Base-by-base conservation (phyloP, 805 yeast genomes). In the Saccharomycopsis oosterbeekiorum region DNA sequence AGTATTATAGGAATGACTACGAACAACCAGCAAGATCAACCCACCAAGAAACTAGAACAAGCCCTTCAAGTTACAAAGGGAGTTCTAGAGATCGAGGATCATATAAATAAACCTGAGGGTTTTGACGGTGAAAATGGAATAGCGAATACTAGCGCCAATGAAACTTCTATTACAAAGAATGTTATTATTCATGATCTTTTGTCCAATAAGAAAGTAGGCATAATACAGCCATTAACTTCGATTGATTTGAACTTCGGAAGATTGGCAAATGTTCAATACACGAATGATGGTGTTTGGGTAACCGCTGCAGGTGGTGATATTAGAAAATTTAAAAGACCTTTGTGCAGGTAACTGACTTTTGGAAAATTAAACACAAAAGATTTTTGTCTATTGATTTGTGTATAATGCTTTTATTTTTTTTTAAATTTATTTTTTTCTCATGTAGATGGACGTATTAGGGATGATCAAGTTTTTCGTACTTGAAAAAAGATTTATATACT, bases 231-330 rank as follows among this genome's bases (percentile, higher is more conserved):
- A 0, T 67, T 75, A 47, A 69, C 74, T 15, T 71, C 68, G 36
- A 69, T 72, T 55, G 68, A 74, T 55, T 59, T 74, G 10, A 62
- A 60, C 14, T 62, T 75, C 12, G 78, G 78, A 2, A 61, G 77
- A 24, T 58, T 75, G 50, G 64, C 71, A 51, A 72, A 74, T 1
- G 59, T 74, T 10, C 67, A 66, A 56, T 73, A 73, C 56, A 70
- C 71, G 34, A 63, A 69, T 17, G 66, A 66, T 15, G 73, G 66
- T 37, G 68, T 75, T 10, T 75, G 78, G 78, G 73, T 73, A 1
- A 72, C 73, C 62, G 67, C 70, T 5, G 64, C 71, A 9, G 71
- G 75, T 1, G 78, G 78, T 3, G 78, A 75, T 62, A 61, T 73
- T 12, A 62, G 75, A 1, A 68, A 76, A 61, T 75, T 82, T 85